phyloP scores from a whole-genome alignment of 768 basidiomycete species.

The Boletus pseudo-olivaceus region DNA sequence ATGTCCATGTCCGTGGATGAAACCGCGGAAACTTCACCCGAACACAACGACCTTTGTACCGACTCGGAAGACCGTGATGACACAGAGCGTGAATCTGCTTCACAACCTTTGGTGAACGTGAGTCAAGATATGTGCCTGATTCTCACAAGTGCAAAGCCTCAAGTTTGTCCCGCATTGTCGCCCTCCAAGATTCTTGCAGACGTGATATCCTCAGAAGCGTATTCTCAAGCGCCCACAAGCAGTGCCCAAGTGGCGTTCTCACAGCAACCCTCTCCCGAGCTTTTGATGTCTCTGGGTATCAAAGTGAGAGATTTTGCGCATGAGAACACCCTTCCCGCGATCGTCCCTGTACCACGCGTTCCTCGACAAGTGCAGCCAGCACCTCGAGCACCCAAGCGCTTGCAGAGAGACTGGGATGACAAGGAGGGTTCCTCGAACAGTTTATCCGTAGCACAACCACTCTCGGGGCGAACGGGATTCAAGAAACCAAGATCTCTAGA shows the following conservation, averaged over 20 bases:
- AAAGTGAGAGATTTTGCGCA: constrained; percentile 62
- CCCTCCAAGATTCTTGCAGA: constrained; percentile 18
- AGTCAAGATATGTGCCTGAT: constrained; percentile 35
- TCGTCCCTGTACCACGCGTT: constrained; percentile 46
- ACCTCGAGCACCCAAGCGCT: constrained; percentile 37
- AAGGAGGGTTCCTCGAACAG: constrained; percentile 19
- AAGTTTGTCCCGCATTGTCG: constrained; percentile 30
- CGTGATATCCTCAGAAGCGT: constrained; percentile 5
- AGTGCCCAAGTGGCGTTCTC: constrained; percentile 3
- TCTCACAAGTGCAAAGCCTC: constrained; percentile 26
- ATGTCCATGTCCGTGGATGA: constrained; percentile 1
- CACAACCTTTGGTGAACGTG: constrained; percentile 31
- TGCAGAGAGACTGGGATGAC: constrained; percentile 31
- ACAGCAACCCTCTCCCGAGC: constrained; percentile 36
- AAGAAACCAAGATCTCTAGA: constrained; percentile 29
- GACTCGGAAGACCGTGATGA: constrained; percentile 5
- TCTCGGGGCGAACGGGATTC: not conserved
- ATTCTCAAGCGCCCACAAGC: constrained; percentile 17
- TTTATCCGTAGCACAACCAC: constrained; percentile 5
- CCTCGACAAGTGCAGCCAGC: constrained; percentile 49
- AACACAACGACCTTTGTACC: not conserved
- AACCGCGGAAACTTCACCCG: not conserved
- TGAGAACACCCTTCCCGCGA: constrained; percentile 62
- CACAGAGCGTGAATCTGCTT: constrained; percentile 19
- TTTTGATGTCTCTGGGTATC: constrained; percentile 34